Conservation (phyloP, 2,329 filamentous ascomycete species). For the Chaetomium sp. region DNA sequence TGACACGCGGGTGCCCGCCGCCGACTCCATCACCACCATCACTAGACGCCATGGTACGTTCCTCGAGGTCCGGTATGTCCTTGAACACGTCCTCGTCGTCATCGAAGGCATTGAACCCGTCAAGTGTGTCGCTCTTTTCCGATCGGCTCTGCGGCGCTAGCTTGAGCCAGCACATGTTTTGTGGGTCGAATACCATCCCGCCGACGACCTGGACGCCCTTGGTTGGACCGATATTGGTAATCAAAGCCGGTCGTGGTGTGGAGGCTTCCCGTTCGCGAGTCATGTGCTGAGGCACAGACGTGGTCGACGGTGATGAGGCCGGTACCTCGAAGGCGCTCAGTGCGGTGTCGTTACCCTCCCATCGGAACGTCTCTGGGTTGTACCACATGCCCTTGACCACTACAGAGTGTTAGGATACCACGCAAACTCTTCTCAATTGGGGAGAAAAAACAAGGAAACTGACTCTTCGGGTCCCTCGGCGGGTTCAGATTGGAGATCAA, state of each 20-base stretch:
- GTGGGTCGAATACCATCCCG: conserved; percentile 98
- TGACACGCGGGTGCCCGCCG: conserved; percentile 40
- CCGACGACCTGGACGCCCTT: conserved; percentile 89
- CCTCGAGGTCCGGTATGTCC: conserved; percentile 86
- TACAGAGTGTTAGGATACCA: conserved; percentile 30
- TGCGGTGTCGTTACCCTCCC: conserved; percentile 94
- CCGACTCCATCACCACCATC: conserved; percentile 31
- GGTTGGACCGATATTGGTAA: conserved; percentile 78
- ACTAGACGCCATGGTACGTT: conserved; percentile 47
- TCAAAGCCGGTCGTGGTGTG: conserved; percentile 69
- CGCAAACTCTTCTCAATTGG: background rate
- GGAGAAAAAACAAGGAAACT: conserved; percentile 30
- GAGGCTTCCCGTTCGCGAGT: conserved; percentile 50
- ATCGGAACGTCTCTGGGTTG: conserved; percentile 77
- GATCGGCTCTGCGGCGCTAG: conserved; percentile 44
- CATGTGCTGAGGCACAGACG: conserved; percentile 38
- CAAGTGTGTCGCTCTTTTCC: conserved; percentile 51
- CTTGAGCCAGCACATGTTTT: conserved; percentile 97
- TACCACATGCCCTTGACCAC: conserved; percentile 94
- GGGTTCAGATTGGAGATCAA: conserved; percentile 78
- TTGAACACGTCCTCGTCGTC: conserved; percentile 93
- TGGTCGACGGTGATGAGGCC: conserved; percentile 46
- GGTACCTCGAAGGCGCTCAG: conserved; percentile 70
- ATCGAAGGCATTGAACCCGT: conserved; percentile 63
- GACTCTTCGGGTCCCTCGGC: conserved; percentile 74